Evolutionary conservation across 148 eudicot species (phyloP).

Genomic region (Silene uniflora): DNA sequence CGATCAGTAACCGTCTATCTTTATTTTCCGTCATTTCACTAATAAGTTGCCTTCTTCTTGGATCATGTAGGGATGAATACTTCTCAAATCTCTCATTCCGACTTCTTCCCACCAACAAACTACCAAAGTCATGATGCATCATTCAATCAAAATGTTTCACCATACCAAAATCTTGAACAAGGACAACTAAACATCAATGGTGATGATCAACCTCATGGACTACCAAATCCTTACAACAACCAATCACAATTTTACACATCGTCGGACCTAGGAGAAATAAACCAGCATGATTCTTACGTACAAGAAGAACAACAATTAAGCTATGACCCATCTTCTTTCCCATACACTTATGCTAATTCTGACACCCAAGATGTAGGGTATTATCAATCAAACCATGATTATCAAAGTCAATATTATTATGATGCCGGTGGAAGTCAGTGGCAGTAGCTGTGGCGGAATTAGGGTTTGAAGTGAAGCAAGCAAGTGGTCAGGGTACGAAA

Average conservation of each 20-base stretch:
- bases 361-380: not conserved
- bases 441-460: not conserved
- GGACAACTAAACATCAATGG: not conserved
- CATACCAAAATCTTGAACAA: constrained; percentile 7
- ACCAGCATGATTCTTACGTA: not conserved
- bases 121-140: constrained; percentile 11
- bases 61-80: not conserved
- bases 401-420: constrained; percentile 4
- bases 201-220: no score
- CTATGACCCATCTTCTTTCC: not conserved
- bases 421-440: constrained; percentile 12
- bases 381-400: constrained; percentile 9
- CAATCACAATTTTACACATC: not conserved
- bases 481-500: no score
- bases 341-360: constrained; percentile 6
- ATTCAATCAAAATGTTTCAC: constrained; percentile 9
- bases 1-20: not conserved
- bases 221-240: not conserved
- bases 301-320: constrained; percentile 11
- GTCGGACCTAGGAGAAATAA: not conserved
- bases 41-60: not conserved
- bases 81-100: not conserved
- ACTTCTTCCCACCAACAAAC: not conserved
- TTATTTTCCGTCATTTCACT: not conserved
- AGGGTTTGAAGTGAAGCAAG: not conserved